Percentiles rank a stretch among this genome's conserved stretches.
phyloP scores from a whole-genome alignment of 768 basidiomycete species.

The Gyrodon lividus region DNA sequence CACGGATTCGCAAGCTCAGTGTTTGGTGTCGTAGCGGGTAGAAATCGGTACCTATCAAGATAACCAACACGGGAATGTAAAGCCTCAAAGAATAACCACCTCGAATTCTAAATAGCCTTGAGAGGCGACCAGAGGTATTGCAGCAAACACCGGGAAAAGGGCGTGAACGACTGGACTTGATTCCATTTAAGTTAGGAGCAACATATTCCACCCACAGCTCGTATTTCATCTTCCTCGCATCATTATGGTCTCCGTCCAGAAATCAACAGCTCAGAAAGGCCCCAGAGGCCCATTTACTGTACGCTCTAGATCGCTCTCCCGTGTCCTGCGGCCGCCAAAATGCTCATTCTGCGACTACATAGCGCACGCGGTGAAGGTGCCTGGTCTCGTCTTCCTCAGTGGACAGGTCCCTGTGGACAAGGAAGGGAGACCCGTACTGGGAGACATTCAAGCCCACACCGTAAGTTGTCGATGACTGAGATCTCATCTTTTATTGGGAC shows the following conservation, averaged over 20 bases:
- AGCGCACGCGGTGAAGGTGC: conserved; percentile 59
- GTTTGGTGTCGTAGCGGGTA: no score
- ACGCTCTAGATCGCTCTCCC: neutral
- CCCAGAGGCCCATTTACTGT: conserved; percentile 20
- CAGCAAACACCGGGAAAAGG: neutral
- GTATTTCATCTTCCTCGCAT: neutral
- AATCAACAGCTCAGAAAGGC: conserved; percentile 51
- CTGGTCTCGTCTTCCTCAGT: conserved; percentile 59
- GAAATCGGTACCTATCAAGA: neutral
- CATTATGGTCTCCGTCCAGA: conserved; percentile 50
- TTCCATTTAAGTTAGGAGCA: neutral
- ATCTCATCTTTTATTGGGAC: neutral
- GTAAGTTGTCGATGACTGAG: conserved; percentile 33
- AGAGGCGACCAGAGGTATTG: neutral
- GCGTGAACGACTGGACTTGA: neutral
- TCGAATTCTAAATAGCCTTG: neutral
- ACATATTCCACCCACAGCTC: neutral
- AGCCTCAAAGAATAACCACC: neutral
- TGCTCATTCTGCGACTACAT: conserved; percentile 1
- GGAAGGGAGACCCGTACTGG: conserved; percentile 47
- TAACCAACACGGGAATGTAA: neutral
- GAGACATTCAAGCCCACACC: conserved; percentile 61
- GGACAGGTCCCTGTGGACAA: conserved; percentile 56
- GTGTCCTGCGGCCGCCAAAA: neutral
- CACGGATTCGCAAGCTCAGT: no score